Base-by-base conservation (phyloP, 306 rosid genomes). In the Cucurbita pepo region DNA sequence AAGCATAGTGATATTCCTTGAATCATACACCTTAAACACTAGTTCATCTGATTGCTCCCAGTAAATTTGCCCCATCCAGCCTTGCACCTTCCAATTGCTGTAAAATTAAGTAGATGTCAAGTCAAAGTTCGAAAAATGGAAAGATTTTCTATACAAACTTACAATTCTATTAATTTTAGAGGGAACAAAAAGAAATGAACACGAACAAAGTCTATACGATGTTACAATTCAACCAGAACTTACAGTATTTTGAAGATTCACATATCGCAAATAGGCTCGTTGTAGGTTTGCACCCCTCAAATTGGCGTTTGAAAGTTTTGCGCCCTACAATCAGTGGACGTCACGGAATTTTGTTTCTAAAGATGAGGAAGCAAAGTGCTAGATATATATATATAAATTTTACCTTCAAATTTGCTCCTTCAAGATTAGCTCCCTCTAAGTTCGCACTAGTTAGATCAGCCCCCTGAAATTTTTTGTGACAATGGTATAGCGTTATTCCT, bases 321-420 rank as follows among this genome's bases (percentile, higher is more conserved):
- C 98, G 47, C 97, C 97, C 98, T 93, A 80, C 34, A 62, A 62
- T 4, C 3, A 40, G 50, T n/a, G 1, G 15, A 16, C 15, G 50
- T 62, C 15, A 62, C 25, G 30, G 4, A 16, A 8, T 64, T 43
- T 64, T 43, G 53, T 64, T 19, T 18, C 0, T 6, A 19, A 64
- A 64, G 34, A 2, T 3, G 10, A 19, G 53, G 53, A 19, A 59
- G 44, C 54, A 43, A 54, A 73, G 58, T 30, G 14, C 45, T 14
- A 30, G 9, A 69, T 48, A 69, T 48, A 69, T 38, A 69, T 38
- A 69, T 48, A 69, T 38, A 59, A 82, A 62, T 38, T 74, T 74
- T 86, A 93, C 98, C 98, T 93, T 93, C 56, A 93, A 83, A 79
- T 93, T 90, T 70, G 98, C 98, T 81, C 98, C 98, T 82, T 90